Conservation (phyloP, 208 protist genomes). For the Phytomonas sp. region DNA sequence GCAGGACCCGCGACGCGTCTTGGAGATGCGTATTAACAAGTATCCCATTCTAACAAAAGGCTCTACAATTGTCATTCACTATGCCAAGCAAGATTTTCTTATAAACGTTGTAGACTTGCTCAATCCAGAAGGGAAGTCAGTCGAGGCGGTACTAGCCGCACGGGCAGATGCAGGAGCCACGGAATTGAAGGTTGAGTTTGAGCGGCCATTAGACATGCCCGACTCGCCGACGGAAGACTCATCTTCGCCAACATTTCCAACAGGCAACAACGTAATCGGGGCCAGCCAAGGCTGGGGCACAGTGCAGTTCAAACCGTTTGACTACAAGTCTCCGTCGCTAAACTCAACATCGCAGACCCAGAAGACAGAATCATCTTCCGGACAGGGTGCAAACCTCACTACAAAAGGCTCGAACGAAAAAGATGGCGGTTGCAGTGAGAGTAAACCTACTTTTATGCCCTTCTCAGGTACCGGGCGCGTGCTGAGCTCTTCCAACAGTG, state of each 20-base stretch:
- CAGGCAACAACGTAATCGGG: slow-evolving; percentile 52
- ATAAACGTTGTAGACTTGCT: slow-evolving; percentile 84
- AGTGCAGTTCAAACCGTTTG: slow-evolving; percentile 58
- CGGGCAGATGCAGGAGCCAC: slow-evolving; percentile 68
- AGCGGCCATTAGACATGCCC: slow-evolving; percentile 86
- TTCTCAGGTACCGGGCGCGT: slow-evolving; percentile 3
- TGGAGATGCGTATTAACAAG: slow-evolving; percentile 84
- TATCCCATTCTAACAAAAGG: slow-evolving; percentile 88
- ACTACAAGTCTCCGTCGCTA: slow-evolving; percentile 54
- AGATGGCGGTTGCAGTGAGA: slow-evolving; percentile 1
- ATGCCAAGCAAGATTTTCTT: slow-evolving; percentile 81
- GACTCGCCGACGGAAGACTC: slow-evolving; percentile 33
- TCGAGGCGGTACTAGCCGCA: slow-evolving; percentile 87
- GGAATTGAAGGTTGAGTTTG: slow-evolving; percentile 93
- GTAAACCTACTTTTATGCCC: not conserved
- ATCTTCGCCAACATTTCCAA: slow-evolving; percentile 1
- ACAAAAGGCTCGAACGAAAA: not conserved
- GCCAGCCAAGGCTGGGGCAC: slow-evolving; percentile 18
- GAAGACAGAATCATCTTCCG: not conserved
- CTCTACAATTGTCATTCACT: slow-evolving; percentile 86
- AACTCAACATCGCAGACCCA: slow-evolving; percentile 9
- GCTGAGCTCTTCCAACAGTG: not conserved
- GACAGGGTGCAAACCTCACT: not conserved
- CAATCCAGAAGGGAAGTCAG: slow-evolving; percentile 25
- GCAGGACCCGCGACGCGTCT: slow-evolving; percentile 85